Conservation (phyloP, 2,329 filamentous ascomycete genomes). For the Aspergillus aculeatinus region DNA sequence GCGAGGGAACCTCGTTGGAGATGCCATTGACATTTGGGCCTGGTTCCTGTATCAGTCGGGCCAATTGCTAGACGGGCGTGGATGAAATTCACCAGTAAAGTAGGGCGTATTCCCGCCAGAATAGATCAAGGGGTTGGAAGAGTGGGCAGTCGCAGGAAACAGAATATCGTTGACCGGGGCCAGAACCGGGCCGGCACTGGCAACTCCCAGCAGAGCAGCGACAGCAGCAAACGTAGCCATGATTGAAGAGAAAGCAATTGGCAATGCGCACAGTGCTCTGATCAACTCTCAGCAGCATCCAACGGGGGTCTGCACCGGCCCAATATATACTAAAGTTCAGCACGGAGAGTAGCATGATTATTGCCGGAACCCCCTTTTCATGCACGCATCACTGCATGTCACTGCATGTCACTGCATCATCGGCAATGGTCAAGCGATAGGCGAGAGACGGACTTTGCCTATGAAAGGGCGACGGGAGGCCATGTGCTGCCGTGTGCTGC, state of each 20-base stretch:
- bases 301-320: too few relatives aligned
- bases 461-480: neutral
- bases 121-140: neutral
- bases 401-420: too few relatives aligned
- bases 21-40: constrained; percentile 15
- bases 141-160: neutral
- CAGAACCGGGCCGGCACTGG: neutral
- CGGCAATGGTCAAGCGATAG: too few relatives aligned
- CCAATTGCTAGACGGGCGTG: too few relatives aligned
- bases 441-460: neutral
- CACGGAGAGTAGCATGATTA: too few relatives aligned
- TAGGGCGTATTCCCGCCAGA: constrained; percentile 1
- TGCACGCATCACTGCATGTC: neutral
- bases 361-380: too few relatives aligned
- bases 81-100: neutral
- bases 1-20: constrained; percentile 7
- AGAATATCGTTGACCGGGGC: neutral
- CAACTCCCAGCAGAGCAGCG: neutral
- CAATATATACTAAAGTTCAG: too few relatives aligned
- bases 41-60: neutral
- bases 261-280: too few relatives aligned
- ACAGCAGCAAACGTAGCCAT: neutral
- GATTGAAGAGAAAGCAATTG: too few relatives aligned
- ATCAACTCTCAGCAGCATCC: too few relatives aligned
- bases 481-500: neutral